Evolutionary conservation across 2,329 filamentous ascomycete species (phyloP), one percentile per base, ranked within the genome.

Genomic region (Ophiostoma perfectum): DNA sequence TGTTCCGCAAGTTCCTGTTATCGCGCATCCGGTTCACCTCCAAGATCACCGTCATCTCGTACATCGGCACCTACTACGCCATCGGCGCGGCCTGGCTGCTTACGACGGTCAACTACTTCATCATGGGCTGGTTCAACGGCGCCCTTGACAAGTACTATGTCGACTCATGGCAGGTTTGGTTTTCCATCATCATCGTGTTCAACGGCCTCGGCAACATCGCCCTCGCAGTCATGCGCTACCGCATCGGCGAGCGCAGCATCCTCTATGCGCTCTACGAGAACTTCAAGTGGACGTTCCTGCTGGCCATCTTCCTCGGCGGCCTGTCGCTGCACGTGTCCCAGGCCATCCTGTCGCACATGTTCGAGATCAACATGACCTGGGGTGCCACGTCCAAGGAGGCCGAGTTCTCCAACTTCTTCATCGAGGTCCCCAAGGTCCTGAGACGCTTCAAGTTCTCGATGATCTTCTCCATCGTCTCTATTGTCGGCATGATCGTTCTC

Each of bases 321-420:
- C 82, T 95, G 65, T 91, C 88, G 0, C 84, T 96, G 47, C 91
- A 96, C 79, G 86, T 96, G 65, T 91, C 87, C 42, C 89, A 93
- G 76, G 92, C 92, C 1, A 81, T 96, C 45, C 79, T 95, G 63
- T 84, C 88, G 4, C 92, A 96, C 80, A 91, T 95, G 86, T 91
- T 95, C 76, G 87, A 91, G 79, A 87, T 94, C 75, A 85, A 95
- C 78, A 94, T 95, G 89, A 86, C 86, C 3, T 95, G 92, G 92
- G 91, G 91, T 66, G 88, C 91, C 1, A 96, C 92, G 0, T 85
- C 88, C 55, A 96, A 96, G 79, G 92, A 96, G 80, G 86, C 86
- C 65, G 89, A 92, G 74, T 88, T 90, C 75, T 89, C 90, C 39
- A 90, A 92, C 78, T 96, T 96, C 79, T 94, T 93, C 79, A 90